phyloP scores from a whole-genome alignment of 768 basidiomycete species.

The Lactarius pseudohatsudake region DNA sequence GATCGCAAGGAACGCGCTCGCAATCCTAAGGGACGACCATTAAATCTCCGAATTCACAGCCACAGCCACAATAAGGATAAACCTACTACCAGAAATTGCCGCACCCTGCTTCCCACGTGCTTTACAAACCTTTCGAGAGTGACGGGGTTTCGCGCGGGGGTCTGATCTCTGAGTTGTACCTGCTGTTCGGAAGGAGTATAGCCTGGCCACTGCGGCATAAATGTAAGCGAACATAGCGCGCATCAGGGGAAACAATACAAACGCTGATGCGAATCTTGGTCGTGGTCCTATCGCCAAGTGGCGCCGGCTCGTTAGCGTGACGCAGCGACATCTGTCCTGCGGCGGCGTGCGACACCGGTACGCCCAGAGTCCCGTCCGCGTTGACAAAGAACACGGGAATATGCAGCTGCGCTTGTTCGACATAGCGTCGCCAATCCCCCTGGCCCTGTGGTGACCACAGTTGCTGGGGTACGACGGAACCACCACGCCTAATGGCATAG shows the following conservation, averaged over 20 bases:
- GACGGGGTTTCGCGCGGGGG: neutral
- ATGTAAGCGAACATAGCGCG: conserved; percentile 7
- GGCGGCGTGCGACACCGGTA: conserved; percentile 19
- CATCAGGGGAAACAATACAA: neutral
- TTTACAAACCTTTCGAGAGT: conserved; percentile 18
- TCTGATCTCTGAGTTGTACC: conserved; percentile 13
- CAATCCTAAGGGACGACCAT: conserved; percentile 7
- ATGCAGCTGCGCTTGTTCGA: conserved; percentile 16
- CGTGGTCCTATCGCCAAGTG: conserved; percentile 14
- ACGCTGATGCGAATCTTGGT: conserved; percentile 21
- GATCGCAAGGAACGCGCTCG: conserved; percentile 3
- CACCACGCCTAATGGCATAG: conserved; percentile 7
- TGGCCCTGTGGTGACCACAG: conserved; percentile 22
- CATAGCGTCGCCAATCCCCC: conserved; percentile 25
- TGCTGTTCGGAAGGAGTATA: conserved; percentile 18
- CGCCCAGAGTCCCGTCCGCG: conserved; percentile 11
- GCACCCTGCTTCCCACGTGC: conserved; percentile 22
- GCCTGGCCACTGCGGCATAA: conserved; percentile 20
- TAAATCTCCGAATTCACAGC: conserved; percentile 9
- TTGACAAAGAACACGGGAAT: conserved; percentile 23
- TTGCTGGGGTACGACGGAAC: conserved; percentile 23
- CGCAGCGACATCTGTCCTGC: conserved; percentile 13
- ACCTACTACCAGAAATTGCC: conserved; percentile 11
- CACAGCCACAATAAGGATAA: neutral
- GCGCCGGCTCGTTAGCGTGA: conserved; percentile 7